Conservation (phyloP, 2,329 filamentous ascomycete species). For the Aureobasidium sp. region DNA sequence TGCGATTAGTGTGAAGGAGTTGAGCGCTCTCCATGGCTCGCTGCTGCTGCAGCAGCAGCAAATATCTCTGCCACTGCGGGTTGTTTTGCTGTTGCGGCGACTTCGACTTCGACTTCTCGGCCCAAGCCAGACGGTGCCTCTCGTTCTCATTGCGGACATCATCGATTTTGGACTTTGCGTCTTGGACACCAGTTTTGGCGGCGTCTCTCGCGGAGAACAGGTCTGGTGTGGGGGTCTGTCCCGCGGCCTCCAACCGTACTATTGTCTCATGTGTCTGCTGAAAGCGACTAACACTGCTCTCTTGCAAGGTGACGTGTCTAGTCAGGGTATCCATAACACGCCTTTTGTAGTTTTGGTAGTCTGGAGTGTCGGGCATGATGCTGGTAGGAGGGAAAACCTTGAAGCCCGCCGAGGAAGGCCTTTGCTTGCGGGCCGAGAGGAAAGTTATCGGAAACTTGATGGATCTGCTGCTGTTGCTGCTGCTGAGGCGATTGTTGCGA, state of each 20-base stretch:
- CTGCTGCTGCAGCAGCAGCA: constrained; percentile 53
- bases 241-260: neutral
- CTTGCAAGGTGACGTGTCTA: constrained; percentile 11
- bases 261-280: constrained; percentile 9
- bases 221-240: constrained; percentile 11
- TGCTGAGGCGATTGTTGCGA: too few species aligned
- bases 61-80: neutral
- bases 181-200: constrained; percentile 5
- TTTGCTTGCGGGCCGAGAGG: constrained; percentile 25
- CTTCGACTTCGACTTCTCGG: constrained; percentile 6
- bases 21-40: constrained; percentile 79
- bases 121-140: constrained; percentile 12
- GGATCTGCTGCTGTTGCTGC: constrained; percentile 18
- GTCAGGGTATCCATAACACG: constrained; percentile 2
- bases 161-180: constrained; percentile 15
- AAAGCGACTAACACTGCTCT: constrained; percentile 7
- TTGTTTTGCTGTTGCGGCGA: constrained; percentile 6
- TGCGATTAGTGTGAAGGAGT: neutral
- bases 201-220: constrained; percentile 9
- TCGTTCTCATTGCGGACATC: constrained; percentile 14
- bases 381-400: constrained; percentile 14
- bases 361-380: constrained; percentile 12
- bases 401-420: constrained; percentile 12
- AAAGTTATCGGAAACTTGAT: constrained; percentile 22
- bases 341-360: constrained; percentile 16